phyloP scores from a whole-genome alignment of 331 rosid species.

The Rhamnella rubrinervis region DNA sequence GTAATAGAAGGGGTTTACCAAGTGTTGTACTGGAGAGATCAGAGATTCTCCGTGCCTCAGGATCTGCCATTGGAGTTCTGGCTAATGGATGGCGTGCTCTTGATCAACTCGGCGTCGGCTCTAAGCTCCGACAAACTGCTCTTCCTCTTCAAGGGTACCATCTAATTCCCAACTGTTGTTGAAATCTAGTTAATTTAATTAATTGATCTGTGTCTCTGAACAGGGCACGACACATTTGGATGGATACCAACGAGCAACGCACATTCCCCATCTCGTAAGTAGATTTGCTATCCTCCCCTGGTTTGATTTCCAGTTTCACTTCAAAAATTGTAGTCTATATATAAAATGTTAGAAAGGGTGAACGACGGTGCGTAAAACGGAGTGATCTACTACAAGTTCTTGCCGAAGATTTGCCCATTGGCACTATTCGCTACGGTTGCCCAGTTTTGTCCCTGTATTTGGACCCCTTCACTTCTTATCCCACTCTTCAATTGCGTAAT shows the following conservation, averaged over 20 bases:
- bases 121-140: slow-evolving; percentile 47
- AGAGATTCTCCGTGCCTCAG: slow-evolving; percentile 37
- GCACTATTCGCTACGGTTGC: slow-evolving; percentile 38
- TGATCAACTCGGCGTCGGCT: slow-evolving; percentile 53
- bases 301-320: background rate
- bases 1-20: slow-evolving; percentile 40
- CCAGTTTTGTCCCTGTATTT: slow-evolving; percentile 33
- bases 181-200: too few species aligned
- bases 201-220: background rate
- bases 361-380: slow-evolving; percentile 46
- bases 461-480: slow-evolving; percentile 30
- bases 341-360: slow-evolving; percentile 9
- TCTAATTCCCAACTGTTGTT: too few species aligned
- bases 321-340: too few species aligned
- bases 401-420: slow-evolving; percentile 38
- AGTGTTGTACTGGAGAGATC: slow-evolving; percentile 59
- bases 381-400: slow-evolving; percentile 35
- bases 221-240: slow-evolving; percentile 32
- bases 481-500: slow-evolving; percentile 32
- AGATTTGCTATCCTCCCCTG: background rate
- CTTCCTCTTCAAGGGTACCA: slow-evolving; percentile 33
- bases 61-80: slow-evolving; percentile 50
- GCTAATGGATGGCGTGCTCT: slow-evolving; percentile 69
- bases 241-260: slow-evolving; percentile 18
- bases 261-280: slow-evolving; percentile 45